Conservation (phyloP, 2,329 filamentous ascomycete species). For the Lecanicillium sp. region DNA sequence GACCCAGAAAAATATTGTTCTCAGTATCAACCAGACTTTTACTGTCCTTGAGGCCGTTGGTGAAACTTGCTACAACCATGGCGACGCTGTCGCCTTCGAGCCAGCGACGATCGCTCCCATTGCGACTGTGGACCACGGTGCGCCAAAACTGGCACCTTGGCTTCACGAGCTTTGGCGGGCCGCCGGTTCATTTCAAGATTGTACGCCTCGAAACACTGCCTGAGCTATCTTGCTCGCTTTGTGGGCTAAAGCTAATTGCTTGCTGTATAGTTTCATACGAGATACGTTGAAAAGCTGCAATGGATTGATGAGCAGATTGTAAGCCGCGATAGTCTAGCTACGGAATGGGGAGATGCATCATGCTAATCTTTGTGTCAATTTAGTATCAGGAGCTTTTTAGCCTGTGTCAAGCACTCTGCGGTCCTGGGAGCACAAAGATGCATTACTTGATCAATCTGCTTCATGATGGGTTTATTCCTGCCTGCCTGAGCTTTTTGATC, state of each 20-base stretch:
- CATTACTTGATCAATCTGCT: slow-evolving; percentile 59
- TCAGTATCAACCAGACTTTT: too few relatives aligned
- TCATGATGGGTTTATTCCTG: slow-evolving; percentile 49
- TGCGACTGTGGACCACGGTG: not conserved
- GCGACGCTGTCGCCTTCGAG: too few relatives aligned
- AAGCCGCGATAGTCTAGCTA: slow-evolving; percentile 5
- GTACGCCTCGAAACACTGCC: slow-evolving; percentile 18
- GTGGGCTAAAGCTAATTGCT: too few relatives aligned
- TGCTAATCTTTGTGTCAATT: too few relatives aligned
- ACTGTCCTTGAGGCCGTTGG: too few relatives aligned
- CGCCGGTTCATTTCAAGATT: slow-evolving; percentile 63
- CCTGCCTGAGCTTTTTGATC: slow-evolving; percentile 50
- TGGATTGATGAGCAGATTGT: slow-evolving; percentile 66
- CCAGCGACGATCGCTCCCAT: not conserved
- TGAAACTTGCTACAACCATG: too few relatives aligned
- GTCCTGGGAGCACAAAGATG: slow-evolving; percentile 65
- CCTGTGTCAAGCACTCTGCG: slow-evolving; percentile 57
- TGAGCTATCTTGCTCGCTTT: not conserved
- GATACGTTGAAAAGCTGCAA: slow-evolving; percentile 49
- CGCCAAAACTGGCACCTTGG: slow-evolving; percentile 48
- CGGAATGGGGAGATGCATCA: not conserved
- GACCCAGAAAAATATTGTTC: too few relatives aligned
- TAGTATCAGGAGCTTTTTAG: slow-evolving; percentile 68
- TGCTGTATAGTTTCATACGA: slow-evolving; percentile 40
- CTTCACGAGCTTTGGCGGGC: slow-evolving; percentile 58